phyloP scores from a whole-genome alignment of 805 yeast species.

The Candida mattraensis region DNA sequence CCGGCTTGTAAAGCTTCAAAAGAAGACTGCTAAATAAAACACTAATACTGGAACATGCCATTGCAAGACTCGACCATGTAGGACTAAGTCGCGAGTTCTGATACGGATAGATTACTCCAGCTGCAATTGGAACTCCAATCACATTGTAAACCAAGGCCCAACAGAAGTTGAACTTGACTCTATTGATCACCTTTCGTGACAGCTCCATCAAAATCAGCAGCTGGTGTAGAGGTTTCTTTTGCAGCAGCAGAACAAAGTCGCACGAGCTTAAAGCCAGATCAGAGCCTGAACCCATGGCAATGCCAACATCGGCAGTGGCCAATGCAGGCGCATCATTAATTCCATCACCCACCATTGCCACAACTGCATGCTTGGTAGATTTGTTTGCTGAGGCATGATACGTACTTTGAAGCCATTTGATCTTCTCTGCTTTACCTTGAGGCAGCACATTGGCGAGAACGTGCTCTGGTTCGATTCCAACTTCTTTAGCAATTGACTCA shows the following conservation, averaged over 20 bases:
- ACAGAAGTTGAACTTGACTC: conserved; percentile 57
- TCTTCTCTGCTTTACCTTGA: conserved; percentile 63
- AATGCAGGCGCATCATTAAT: conserved; percentile 83
- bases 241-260: conserved; percentile 65
- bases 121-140: conserved; percentile 62
- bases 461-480: conserved; percentile 51
- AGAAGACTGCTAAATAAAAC: conserved; percentile 55
- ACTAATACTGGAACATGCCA: conserved; percentile 60
- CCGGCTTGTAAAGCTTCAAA: conserved; percentile 47
- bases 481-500: conserved; percentile 58
- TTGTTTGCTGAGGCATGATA: conserved; percentile 25
- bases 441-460: conserved; percentile 75
- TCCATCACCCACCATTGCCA: conserved; percentile 85
- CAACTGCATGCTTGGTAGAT: conserved; percentile 33
- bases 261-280: conserved; percentile 75
- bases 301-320: conserved; percentile 72
- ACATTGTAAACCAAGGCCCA: conserved; percentile 61
- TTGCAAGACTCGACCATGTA: conserved; percentile 67
- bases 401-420: conserved; percentile 53
- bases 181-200: conserved; percentile 47
- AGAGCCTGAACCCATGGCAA: conserved; percentile 74
- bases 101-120: conserved; percentile 63
- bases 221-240: conserved; percentile 48
- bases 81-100: conserved; percentile 55
- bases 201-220: conserved; percentile 55